phyloP scores from a whole-genome alignment of 805 yeast species.

The Suhomyces kilbournensis region DNA sequence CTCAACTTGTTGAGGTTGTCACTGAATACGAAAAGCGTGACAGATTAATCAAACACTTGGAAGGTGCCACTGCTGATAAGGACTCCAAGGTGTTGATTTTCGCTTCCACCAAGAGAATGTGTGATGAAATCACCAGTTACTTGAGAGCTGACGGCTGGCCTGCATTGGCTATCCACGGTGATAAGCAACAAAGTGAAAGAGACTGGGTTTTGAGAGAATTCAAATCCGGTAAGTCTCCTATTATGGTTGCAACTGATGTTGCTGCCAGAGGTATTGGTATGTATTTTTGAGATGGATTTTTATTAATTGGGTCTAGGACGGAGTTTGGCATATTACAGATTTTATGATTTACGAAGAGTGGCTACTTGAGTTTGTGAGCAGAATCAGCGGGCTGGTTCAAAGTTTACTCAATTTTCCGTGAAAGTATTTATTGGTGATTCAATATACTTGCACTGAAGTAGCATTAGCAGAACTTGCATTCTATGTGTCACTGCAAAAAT shows the following conservation, averaged over 20 bases:
- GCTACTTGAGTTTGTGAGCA: neutral
- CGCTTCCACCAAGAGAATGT: constrained; percentile 95
- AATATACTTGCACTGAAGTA: neutral
- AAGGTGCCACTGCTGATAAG: constrained; percentile 66
- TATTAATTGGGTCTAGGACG: constrained; percentile 15
- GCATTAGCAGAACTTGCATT: constrained; percentile 1
- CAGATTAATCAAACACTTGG: constrained; percentile 78
- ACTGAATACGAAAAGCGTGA: constrained; percentile 94
- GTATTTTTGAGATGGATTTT: constrained; percentile 38
- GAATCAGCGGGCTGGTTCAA: neutral
- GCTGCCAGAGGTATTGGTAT: constrained; percentile 99
- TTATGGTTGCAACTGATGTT: constrained; percentile 99
- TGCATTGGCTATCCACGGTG: constrained; percentile 98
- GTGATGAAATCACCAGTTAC: constrained; percentile 90
- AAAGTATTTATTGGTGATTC: neutral
- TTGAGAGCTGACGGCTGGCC: constrained; percentile 98
- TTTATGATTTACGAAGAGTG: neutral
- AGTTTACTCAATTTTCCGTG: neutral
- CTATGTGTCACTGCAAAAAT: constrained; percentile 1
- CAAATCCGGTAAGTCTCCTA: constrained; percentile 87
- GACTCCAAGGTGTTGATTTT: constrained; percentile 81
- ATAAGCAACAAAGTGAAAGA: constrained; percentile 95
- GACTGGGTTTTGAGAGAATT: constrained; percentile 97
- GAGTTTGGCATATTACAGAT: constrained; percentile 1
- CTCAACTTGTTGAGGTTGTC: constrained; percentile 88